phyloP scores from a whole-genome alignment of 2,329 filamentous ascomycete species.

The Microdochium paspali region DNA sequence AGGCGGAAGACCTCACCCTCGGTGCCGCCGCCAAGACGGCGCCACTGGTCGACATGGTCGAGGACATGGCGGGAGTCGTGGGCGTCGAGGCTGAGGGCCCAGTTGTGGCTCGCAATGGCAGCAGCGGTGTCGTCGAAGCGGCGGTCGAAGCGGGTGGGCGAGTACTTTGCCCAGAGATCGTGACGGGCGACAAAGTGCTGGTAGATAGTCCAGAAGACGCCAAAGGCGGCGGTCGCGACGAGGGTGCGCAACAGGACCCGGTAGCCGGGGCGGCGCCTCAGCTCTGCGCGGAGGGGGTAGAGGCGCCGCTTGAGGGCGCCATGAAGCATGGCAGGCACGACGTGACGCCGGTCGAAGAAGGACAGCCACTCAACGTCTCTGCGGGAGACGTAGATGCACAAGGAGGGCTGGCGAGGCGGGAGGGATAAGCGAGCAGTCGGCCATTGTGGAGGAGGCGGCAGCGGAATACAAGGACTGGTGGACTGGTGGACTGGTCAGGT shows the following conservation, averaged over 20 bases:
- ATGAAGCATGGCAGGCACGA: background rate
- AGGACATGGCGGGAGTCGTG: background rate
- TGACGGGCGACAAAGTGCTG: background rate
- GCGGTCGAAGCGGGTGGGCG: background rate
- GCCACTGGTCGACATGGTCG: constrained; percentile 13
- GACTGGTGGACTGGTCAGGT: too few relatives aligned
- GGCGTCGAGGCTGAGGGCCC: background rate
- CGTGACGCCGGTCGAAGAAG: too few relatives aligned
- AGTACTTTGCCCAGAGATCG: constrained; percentile 1
- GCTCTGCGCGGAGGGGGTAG: background rate
- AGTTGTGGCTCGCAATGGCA: background rate
- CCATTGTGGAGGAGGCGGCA: too few relatives aligned
- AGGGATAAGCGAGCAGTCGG: too few relatives aligned
- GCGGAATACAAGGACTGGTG: too few relatives aligned
- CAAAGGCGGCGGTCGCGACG: background rate
- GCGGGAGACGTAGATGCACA: too few relatives aligned
- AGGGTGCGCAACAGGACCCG: background rate
- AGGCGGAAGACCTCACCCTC: constrained; percentile 20
- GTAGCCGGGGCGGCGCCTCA: background rate
- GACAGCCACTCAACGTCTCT: too few relatives aligned
- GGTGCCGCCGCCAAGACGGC: constrained; percentile 15
- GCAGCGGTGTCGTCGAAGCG: background rate
- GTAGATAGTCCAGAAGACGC: background rate
- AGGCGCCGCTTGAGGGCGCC: background rate
- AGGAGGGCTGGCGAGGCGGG: too few relatives aligned